phyloP scores from a whole-genome alignment of 495 filamentous ascomycete species.

The Pyronema omphalodes region DNA sequence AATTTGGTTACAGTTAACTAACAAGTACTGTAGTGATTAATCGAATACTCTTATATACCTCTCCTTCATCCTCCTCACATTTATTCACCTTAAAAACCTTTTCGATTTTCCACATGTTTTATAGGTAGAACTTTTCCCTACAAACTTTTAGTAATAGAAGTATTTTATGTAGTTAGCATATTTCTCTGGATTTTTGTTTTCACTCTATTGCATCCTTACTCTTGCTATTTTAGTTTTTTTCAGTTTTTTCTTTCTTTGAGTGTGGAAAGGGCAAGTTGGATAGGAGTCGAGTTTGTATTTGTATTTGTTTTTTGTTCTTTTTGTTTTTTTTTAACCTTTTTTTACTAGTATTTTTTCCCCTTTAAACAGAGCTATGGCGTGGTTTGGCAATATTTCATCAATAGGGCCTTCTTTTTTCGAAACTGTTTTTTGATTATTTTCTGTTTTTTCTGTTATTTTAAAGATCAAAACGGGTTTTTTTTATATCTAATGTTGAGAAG shows the following conservation, averaged over 20 bases:
- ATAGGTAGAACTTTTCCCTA: too few relatives aligned
- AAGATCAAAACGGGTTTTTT: too few relatives aligned
- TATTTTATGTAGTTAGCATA: not conserved
- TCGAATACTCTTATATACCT: slow-evolving; percentile 5
- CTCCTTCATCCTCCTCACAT: not conserved
- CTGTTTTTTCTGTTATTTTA: too few relatives aligned
- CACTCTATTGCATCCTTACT: not conserved
- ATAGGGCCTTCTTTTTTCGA: too few relatives aligned
- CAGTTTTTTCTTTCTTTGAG: not conserved
- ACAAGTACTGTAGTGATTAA: slow-evolving; percentile 13
- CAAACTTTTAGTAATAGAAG: too few relatives aligned
- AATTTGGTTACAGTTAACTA: not conserved
- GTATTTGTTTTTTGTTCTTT: slow-evolving; percentile 6
- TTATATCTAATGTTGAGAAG: too few relatives aligned
- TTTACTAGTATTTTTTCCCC: too few relatives aligned
- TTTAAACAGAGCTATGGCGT: too few relatives aligned
- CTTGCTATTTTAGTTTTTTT: slow-evolving; percentile 4
- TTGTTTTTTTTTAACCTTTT: slow-evolving; percentile 1
- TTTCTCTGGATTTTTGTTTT: not conserved
- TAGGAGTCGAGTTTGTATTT: slow-evolving; percentile 10
- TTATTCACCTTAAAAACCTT: not conserved
- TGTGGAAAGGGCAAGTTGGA: not conserved
- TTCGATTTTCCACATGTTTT: not conserved
- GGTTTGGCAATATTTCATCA: too few relatives aligned
- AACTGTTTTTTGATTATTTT: too few relatives aligned